Evolutionary conservation across 495 filamentous ascomycete species (phyloP).

Genomic region (Arthonia radiata): DNA sequence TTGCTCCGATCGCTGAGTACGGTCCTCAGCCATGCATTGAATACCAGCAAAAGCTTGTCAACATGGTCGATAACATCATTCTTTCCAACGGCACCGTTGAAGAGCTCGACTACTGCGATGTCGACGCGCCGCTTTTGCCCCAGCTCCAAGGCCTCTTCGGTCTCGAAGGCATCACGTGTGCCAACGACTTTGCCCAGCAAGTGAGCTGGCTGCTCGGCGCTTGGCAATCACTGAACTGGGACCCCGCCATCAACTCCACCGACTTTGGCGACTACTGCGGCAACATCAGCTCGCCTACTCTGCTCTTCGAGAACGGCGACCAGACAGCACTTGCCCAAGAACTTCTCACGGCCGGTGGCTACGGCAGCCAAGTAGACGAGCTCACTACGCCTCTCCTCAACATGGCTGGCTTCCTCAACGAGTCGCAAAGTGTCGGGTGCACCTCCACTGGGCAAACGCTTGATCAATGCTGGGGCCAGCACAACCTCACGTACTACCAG

Average conservation of each 20-base stretch:
- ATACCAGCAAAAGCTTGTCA: conserved; percentile 27
- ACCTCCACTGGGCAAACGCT: conserved; percentile 15
- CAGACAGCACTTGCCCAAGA: conserved; percentile 18
- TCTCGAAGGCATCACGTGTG: conserved; percentile 27
- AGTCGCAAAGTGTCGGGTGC: conserved; percentile 15
- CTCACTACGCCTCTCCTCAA: conserved; percentile 36
- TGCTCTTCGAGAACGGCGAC: conserved; percentile 19
- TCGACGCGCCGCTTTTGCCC: conserved; percentile 17
- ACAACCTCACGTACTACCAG: conserved; percentile 24
- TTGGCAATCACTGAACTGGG: conserved; percentile 47
- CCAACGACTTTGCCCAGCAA: conserved; percentile 34
- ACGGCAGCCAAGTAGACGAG: conserved; percentile 18
- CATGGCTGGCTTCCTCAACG: conserved; percentile 34
- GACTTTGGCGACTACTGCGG: conserved; percentile 32
- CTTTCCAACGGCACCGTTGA: no score
- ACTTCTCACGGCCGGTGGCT: conserved; percentile 30
- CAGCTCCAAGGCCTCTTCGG: conserved; percentile 37
- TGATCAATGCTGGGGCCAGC: conserved; percentile 28
- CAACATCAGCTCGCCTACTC: conserved; percentile 23
- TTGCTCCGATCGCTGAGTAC: conserved; percentile 35
- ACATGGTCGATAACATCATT: conserved; percentile 42
- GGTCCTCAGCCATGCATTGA: conserved; percentile 27
- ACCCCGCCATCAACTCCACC: conserved; percentile 28
- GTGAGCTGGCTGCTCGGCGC: conserved; percentile 24
- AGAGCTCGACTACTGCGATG: no score